A percentile compares a stretch with the other conserved stretches of the same genome.
phyloP scores from a whole-genome alignment of 768 basidiomycete genomes.

The Lentinula raphanica region DNA sequence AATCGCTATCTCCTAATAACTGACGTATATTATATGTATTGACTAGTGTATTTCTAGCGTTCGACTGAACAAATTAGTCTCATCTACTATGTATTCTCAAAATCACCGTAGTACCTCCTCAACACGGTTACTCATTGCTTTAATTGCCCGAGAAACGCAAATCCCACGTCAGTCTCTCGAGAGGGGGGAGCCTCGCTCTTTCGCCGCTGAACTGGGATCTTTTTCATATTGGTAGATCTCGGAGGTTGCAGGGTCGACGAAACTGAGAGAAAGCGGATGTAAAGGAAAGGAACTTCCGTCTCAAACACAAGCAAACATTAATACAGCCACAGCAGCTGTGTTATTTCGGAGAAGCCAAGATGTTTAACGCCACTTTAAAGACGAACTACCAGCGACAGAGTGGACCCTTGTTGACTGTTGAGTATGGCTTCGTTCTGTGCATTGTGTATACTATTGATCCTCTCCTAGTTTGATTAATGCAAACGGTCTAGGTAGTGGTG shows the following conservation, averaged over 20 bases:
- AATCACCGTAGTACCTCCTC: slow-evolving; percentile 7
- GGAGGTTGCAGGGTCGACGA: slow-evolving; percentile 1
- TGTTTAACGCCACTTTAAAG: background rate
- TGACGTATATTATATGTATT: background rate
- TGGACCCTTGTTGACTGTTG: background rate
- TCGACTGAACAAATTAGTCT: background rate
- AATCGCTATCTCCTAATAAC: background rate
- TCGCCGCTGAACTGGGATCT: slow-evolving; percentile 1
- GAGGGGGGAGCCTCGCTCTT: slow-evolving; percentile 9
- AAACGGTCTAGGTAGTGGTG: too few species aligned
- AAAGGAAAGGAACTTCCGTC: background rate
- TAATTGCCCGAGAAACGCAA: background rate
- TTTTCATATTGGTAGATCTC: slow-evolving; percentile 2
- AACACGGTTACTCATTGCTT: background rate
- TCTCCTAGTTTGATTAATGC: too few species aligned
- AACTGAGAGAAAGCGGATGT: slow-evolving; percentile 5
- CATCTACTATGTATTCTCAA: background rate
- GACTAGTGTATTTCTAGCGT: background rate
- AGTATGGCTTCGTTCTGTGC: background rate
- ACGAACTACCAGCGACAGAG: background rate
- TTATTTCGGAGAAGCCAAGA: background rate
- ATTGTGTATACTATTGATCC: background rate
- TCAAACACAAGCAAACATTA: background rate
- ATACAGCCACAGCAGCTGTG: slow-evolving; percentile 3
- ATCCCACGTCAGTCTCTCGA: slow-evolving; percentile 1